A percentile compares a stretch with the other conserved stretches of the same genome.
phyloP scores from a whole-genome alignment of 345 rosid species.

The Ricinus communis region DNA sequence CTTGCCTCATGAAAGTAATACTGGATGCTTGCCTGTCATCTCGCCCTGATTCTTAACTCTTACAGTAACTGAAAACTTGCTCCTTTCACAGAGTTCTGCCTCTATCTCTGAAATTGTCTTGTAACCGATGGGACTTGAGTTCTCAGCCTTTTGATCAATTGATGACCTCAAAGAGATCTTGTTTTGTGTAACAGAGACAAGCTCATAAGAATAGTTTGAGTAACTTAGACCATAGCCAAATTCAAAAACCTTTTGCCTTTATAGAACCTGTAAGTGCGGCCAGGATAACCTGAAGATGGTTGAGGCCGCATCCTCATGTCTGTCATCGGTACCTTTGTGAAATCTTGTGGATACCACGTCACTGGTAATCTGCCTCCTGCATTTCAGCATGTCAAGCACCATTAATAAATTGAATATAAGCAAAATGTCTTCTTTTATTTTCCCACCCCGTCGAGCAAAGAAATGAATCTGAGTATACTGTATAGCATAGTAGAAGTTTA shows the following conservation, averaged over 20 bases:
- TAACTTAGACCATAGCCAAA: conserved; percentile 84
- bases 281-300: conserved; percentile 63
- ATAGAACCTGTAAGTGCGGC: conserved; percentile 86
- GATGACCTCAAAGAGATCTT: conserved; percentile 37
- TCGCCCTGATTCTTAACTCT: conserved; percentile 58
- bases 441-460: not conserved
- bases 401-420: not conserved
- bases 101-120: conserved; percentile 53
- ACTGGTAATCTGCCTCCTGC: conserved; percentile 87
- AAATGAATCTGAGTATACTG: not conserved
- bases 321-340: conserved; percentile 66
- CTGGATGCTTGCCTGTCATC: conserved; percentile 71
- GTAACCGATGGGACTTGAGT: conserved; percentile 22
- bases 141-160: not conserved
- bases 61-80: conserved; percentile 42
- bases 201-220: conserved; percentile 56
- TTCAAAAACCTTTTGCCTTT: conserved; percentile 57
- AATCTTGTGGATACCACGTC: conserved; percentile 85
- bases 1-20: conserved; percentile 56
- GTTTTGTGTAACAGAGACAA: conserved; percentile 28
- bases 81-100: conserved; percentile 39
- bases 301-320: conserved; percentile 85
- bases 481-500: conserved; percentile 20
- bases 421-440: no score
- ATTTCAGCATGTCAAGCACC: not conserved